Conservation (phyloP, 371 early-diverging fungal species). For the Mortierella sp. region DNA sequence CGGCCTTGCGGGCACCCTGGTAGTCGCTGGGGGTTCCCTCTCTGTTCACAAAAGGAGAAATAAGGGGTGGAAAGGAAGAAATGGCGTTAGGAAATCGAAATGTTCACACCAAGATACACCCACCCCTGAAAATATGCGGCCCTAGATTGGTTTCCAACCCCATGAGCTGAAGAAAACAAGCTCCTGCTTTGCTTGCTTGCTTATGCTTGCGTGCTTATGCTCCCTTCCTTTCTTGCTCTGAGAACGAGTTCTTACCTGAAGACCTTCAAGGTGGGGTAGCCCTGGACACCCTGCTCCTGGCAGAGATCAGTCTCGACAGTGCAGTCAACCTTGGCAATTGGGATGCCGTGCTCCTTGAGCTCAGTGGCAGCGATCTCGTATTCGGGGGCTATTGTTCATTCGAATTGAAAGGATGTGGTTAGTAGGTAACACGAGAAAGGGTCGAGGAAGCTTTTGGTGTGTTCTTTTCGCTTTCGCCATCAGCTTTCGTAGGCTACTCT, state of each 20-base stretch:
- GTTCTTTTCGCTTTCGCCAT: background rate
- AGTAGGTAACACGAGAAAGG: background rate
- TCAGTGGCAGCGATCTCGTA: constrained; percentile 90
- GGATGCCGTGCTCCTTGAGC: constrained; percentile 78
- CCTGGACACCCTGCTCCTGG: constrained; percentile 82
- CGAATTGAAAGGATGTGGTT: background rate
- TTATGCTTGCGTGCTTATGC: background rate
- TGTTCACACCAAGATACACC: background rate
- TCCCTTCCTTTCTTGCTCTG: background rate
- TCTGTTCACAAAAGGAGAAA: constrained; percentile 31
- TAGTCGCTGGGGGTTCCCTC: constrained; percentile 80
- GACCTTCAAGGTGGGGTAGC: constrained; percentile 96
- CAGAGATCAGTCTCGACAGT: constrained; percentile 88
- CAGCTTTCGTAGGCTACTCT: background rate
- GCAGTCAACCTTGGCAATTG: constrained; percentile 97
- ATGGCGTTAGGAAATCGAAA: background rate
- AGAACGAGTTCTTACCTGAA: constrained; percentile 61
- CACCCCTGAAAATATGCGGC: background rate
- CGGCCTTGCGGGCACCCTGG: constrained; percentile 86
- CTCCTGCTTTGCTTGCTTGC: constrained; percentile 12
- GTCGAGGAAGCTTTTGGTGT: background rate
- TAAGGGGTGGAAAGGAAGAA: background rate
- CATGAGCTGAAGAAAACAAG: background rate
- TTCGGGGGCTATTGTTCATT: constrained; percentile 81
- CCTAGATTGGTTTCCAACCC: constrained; percentile 1